phyloP scores from a whole-genome alignment of 495 filamentous ascomycete species.

The Pyrenula massariospora region DNA sequence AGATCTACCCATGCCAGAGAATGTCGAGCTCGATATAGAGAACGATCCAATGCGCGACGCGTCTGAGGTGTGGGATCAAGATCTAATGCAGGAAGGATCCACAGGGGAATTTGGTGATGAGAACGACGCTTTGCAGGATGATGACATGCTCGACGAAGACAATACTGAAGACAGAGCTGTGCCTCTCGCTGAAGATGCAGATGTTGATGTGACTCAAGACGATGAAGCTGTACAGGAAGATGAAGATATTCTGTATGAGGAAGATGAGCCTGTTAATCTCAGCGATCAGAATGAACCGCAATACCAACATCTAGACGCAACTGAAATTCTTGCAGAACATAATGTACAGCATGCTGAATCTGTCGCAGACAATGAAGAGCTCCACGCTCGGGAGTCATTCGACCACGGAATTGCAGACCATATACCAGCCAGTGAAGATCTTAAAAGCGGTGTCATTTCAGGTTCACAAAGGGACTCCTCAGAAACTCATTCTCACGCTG shows the following conservation, averaged over 20 bases:
- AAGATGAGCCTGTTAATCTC: slow-evolving; percentile 8
- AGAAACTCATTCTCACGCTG: neutral
- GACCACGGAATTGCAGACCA: neutral
- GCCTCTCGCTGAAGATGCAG: slow-evolving; percentile 4
- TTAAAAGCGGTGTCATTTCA: neutral
- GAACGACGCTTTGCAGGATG: slow-evolving; percentile 2
- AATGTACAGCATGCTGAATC: slow-evolving; percentile 1
- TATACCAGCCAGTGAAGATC: neutral
- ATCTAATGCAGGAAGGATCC: slow-evolving; percentile 9
- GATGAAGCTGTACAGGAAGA: slow-evolving; percentile 3
- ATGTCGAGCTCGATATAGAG: slow-evolving; percentile 31
- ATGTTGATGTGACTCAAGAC: slow-evolving; percentile 1
- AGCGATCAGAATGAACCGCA: slow-evolving; percentile 15
- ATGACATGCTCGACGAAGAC: slow-evolving; percentile 8
- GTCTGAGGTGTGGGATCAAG: slow-evolving; percentile 17
- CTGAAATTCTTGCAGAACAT: neutral
- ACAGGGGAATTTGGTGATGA: slow-evolving; percentile 9
- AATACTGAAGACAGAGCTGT: slow-evolving; percentile 9
- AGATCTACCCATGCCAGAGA: slow-evolving; percentile 18
- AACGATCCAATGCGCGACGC: slow-evolving; percentile 22
- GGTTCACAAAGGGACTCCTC: neutral
- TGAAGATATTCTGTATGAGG: neutral
- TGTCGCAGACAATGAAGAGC: slow-evolving; percentile 7
- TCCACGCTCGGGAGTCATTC: neutral
- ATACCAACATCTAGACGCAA: slow-evolving; percentile 3